Conservation (phyloP, 805 yeast genomes). For the Saturnispora serradocipensis region DNA sequence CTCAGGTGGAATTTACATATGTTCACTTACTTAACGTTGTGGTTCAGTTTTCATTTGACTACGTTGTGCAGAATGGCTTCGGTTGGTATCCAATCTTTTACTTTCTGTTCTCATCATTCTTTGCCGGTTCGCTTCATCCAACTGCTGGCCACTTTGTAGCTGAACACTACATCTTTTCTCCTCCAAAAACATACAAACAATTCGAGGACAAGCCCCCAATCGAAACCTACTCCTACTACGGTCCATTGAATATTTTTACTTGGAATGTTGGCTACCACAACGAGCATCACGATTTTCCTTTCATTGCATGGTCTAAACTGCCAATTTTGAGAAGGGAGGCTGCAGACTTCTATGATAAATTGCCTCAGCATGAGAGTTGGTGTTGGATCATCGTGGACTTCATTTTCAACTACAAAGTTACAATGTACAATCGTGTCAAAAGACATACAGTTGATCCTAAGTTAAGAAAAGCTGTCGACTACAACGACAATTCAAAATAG, state of each 20-base stretch:
- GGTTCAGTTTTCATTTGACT: slow-evolving; percentile 52
- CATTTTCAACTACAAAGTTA: slow-evolving; percentile 54
- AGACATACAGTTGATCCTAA: slow-evolving; percentile 34
- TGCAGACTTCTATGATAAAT: slow-evolving; percentile 68
- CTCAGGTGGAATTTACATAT: slow-evolving; percentile 63
- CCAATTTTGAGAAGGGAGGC: slow-evolving; percentile 60
- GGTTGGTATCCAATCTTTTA: slow-evolving; percentile 59
- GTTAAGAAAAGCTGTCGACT: slow-evolving; percentile 27
- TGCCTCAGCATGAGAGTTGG: slow-evolving; percentile 78
- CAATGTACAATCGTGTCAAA: slow-evolving; percentile 76
- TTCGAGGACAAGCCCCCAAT: slow-evolving; percentile 42
- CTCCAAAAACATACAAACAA: slow-evolving; percentile 30
- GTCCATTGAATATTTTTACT: slow-evolving; percentile 63
- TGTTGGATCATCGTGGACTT: slow-evolving; percentile 65
- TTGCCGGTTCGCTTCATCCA: slow-evolving; percentile 90
- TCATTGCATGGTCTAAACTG: slow-evolving; percentile 79
- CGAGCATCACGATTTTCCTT: slow-evolving; percentile 95
- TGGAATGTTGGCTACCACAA: slow-evolving; percentile 94
- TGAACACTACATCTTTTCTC: slow-evolving; percentile 77
- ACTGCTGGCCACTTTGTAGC: slow-evolving; percentile 93
- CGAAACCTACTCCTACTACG: slow-evolving; percentile 87
- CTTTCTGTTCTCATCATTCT: slow-evolving; percentile 64
- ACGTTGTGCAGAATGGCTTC: slow-evolving; percentile 46
- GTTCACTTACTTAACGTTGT: slow-evolving; percentile 64
- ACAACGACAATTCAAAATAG: slow-evolving; percentile 26